Evolutionary conservation across 768 basidiomycete genomes (phyloP), one percentile per base, ranked within the genome.

Genomic region (Hydnomerulius pinastri): DNA sequence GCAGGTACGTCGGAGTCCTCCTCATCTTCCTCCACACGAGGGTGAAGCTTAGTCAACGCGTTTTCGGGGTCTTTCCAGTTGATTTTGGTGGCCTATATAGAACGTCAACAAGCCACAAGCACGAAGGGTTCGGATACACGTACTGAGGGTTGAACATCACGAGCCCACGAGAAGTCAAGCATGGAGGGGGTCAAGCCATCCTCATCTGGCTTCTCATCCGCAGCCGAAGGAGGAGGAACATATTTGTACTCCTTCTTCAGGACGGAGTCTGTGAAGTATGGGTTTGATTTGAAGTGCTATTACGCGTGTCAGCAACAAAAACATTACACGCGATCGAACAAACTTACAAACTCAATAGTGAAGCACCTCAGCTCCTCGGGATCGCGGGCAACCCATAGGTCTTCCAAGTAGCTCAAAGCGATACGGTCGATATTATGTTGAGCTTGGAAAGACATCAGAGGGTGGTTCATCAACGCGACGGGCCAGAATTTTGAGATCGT

Each of bases 281-380:
- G 88, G 72, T 93, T 93, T 63, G 90, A 79, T 68, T 87, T 90
- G 77, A 92, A 93, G 63, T 87, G 64, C 91, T 93, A 38, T 17
- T 43, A 12, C 17, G 18, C 25, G 8, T 30, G 33, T 62, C 43
- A 60, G 48, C n/a, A 23, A 39, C 43, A 0, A 23, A 35, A 28
- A 27, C 23, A 12, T 39, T 18, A 46, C 46, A 52, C 40, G 45
- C 20, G 37, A 47, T n/a, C n/a, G 43, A 48, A 43, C 43, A 27
- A 27, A 82, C 93, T 63, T 69, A 95, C 94, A 71, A 97, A 92
- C 76, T 94, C 87, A 48, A 96, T 69, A 43, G 85, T 87, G 73
- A 86, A 96, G 63, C 85, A 86, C 60, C 94, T 74, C 49, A 85
- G 83, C 67, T 97, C 93, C 36, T 70, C 68, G 35, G 77, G 60